Evolutionary conservation across 805 yeast species (phyloP), one percentile per base, ranked within the genome.

Genomic region (Pichia gijzeniarum): DNA sequence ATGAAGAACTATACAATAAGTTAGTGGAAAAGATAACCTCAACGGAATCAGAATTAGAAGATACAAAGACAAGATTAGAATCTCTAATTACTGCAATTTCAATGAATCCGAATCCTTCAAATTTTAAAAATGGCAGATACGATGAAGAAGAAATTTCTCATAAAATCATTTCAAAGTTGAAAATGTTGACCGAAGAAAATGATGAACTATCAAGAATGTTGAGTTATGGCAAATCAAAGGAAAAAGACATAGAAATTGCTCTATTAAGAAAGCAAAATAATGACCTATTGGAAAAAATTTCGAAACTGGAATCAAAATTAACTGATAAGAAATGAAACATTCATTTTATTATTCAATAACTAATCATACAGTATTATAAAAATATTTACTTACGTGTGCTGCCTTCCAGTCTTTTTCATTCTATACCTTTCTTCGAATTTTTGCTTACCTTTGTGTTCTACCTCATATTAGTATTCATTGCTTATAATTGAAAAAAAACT

Each of bases 101-200:
- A 2, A 53, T 76, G 42, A 73, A 73, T 48, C 81, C 82, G 5
- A 59, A 65, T 10, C 74, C 72, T 43, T 49, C 61, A 5, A 60
- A 68, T 19, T 76, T 79, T 2, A 68, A 70, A 30, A 63, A 70
- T 46, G 89, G 88, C 2, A 69, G 82, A 47, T 82, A 77, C 59
- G 95, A 86, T 55, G 82, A 78, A 41, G 80, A 84, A 55, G 89
- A 85, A 45, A 64, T 85, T 39, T 79, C 90, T 13, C 93, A 86
- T 58, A 80, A 81, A 54, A 76, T 85, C 48, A 69, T 86, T 34
- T 71, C 73, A 35, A 78, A 85, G 54, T 55, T 87, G 51, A 76
- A 76, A 44, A 66, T 73, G 47, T 64, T 87, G 48, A 77, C 77
- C 17, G 74, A 72, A 38, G 95, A 87, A 58, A 87, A 87, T 58